Percentiles rank a stretch among this genome's conserved stretches.
Evolutionary conservation across 2,329 filamentous ascomycete genomes (phyloP).

Genomic region (Sporothrix protearum): DNA sequence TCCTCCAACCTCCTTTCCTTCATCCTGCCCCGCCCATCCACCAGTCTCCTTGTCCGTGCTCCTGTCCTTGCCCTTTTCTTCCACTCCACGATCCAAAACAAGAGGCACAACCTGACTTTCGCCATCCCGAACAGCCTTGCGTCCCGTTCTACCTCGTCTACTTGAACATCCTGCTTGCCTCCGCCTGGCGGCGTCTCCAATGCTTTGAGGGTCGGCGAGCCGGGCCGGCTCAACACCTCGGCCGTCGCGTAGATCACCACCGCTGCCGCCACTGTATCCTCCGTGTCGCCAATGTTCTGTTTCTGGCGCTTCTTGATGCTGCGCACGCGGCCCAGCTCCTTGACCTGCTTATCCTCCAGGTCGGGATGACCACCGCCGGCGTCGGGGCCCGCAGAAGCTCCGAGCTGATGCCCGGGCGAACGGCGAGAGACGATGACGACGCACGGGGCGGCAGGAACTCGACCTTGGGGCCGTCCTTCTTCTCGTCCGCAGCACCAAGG

Average conservation of each 20-base stretch:
- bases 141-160: slow-evolving; percentile 16
- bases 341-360: slow-evolving; percentile 39
- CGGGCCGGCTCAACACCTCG: slow-evolving; percentile 44
- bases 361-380: slow-evolving; percentile 47
- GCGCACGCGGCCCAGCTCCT: slow-evolving; percentile 41
- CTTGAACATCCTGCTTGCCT: slow-evolving; percentile 19
- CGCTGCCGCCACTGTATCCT: slow-evolving; percentile 53
- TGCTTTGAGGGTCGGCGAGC: slow-evolving; percentile 34
- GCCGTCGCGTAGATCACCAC: slow-evolving; percentile 53
- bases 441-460: slow-evolving; percentile 22
- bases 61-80: slow-evolving; percentile 22
- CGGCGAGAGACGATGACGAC: slow-evolving; percentile 20
- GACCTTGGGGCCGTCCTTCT: not conserved
- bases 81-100: slow-evolving; percentile 22
- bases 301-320: slow-evolving; percentile 46
- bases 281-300: slow-evolving; percentile 45
- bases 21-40: not conserved
- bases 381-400: slow-evolving; percentile 42
- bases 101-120: slow-evolving; percentile 20
- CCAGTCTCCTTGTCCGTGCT: too few species aligned
- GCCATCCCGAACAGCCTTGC: slow-evolving; percentile 13
- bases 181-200: slow-evolving; percentile 19
- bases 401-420: slow-evolving; percentile 31
- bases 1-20: slow-evolving; percentile 26
- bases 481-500: not conserved